Conservation (phyloP, 2,329 filamentous ascomycete genomes). For the Helotiales sp. region DNA sequence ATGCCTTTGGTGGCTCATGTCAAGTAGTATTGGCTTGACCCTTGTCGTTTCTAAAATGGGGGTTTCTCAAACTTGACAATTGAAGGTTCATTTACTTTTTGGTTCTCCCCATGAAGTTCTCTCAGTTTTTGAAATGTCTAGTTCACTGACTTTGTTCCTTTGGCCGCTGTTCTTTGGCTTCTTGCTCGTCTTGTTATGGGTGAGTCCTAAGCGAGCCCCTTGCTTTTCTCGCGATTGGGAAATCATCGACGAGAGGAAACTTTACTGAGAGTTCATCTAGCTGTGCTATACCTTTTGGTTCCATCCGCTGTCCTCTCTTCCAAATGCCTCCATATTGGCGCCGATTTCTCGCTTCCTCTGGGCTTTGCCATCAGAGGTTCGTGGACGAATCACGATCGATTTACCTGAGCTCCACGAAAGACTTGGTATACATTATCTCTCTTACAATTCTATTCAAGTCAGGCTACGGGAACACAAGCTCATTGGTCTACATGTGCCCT, state of each 20-base stretch:
- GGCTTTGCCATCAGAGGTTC: neutral
- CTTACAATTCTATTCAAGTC: too few relatives aligned
- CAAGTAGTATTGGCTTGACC: too few relatives aligned
- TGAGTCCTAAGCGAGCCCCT: neutral
- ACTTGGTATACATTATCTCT: too few relatives aligned
- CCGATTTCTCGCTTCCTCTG: neutral
- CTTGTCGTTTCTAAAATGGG: neutral
- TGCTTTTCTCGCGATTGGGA: neutral
- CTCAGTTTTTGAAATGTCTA: neutral
- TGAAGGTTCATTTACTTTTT: neutral
- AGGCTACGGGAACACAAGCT: too few relatives aligned
- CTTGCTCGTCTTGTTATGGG: neutral
- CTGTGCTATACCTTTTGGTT: neutral
- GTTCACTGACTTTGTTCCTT: neutral
- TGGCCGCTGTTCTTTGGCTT: neutral
- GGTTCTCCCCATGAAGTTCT: too few relatives aligned
- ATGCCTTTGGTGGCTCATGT: too few relatives aligned
- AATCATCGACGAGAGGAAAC: too few relatives aligned
- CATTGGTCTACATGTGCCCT: too few relatives aligned
- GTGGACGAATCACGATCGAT: neutral
- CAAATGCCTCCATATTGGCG: neutral
- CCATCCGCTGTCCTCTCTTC: neutral
- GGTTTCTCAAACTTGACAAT: neutral
- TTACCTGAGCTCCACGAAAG: neutral
- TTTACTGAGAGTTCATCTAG: neutral